phyloP scores from a whole-genome alignment of 305 asterid genomes.

The Caryopteris hybrid region DNA sequence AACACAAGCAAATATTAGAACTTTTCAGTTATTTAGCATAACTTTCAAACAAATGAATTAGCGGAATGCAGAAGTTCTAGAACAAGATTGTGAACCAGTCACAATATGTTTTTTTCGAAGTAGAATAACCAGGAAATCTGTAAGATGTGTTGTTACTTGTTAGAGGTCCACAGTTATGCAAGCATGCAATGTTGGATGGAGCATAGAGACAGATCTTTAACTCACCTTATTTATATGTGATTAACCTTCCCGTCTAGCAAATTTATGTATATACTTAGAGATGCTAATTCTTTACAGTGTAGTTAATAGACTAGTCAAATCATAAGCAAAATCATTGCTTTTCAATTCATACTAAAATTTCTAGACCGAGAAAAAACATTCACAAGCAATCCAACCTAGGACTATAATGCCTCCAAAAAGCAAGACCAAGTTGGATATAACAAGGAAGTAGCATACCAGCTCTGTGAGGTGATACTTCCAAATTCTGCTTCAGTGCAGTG shows the following conservation, averaged over 20 bases:
- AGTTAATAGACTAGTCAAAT: not conserved
- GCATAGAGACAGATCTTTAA: not conserved
- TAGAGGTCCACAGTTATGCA: not conserved
- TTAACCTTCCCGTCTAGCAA: no score
- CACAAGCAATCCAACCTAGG: not conserved
- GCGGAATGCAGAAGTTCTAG: not conserved
- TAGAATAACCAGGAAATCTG: not conserved
- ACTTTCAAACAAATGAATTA: not conserved
- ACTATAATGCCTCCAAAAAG: not conserved
- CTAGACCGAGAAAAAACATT: not conserved
- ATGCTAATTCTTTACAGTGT: not conserved
- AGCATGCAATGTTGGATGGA: not conserved
- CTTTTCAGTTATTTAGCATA: not conserved
- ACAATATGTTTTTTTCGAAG: not conserved
- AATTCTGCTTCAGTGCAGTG: slow-evolving; percentile 44
- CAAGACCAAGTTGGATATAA: not conserved
- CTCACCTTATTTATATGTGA: not conserved
- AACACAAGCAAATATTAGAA: not conserved
- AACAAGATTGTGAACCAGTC: not conserved
- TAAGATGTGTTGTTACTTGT: not conserved
- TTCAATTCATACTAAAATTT: not conserved
- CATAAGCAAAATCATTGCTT: not conserved
- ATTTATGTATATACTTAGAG: not conserved
- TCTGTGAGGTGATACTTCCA: slow-evolving; percentile 89
- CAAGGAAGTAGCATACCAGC: slow-evolving; percentile 57